Base-by-base conservation (phyloP, 345 rosid species). In the Nasturtium officinale region DNA sequence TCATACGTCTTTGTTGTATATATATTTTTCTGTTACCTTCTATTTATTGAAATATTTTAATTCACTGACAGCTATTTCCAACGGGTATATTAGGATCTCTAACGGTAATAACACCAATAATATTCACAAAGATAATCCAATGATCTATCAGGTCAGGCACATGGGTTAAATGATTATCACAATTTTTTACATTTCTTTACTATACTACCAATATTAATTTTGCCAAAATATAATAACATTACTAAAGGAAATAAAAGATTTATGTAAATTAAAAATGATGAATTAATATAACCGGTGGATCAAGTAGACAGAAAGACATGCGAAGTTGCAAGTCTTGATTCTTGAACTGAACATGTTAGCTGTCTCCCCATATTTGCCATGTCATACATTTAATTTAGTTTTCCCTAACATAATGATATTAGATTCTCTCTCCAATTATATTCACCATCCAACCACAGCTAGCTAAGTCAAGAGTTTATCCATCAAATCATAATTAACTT, bases 1-100 rank as follows among this genome's bases (percentile, higher is more conserved):
- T 42, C 48, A 52, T 10, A 69, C 5, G 55, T 16, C 38, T n/a
- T 65, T 55, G 23, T 74, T 65, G 28, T 21, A 38, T 66, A 50
- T 13, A 33, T 43, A 9, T 23, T 25, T 52, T 16, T 23, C 1
- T 48, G 51, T 17, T 16, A 57, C 28, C 29, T 38, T 50, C n/a
- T 56, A 37, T 37, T 38, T 67, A 40, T 65, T 17, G 40, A 50
- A 67, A 11, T 62, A 75, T 76, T 47, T 62, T 30, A 42, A 62
- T 61, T 18, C 54, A n/a, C 65, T 69, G 75, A 76, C 71, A 69
- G 75, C 79, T 69, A 64, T 62, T 76, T 76, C 79, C 70, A 76
- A 76, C 74, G 57, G 42, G 63, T 40, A 51, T 51, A 40, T 59
- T 67, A 67, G 61, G 50, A 59, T 58, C 61, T 50, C 37, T 32